Conservation (phyloP, 2,329 filamentous ascomycete species). For the Aspergillus novoparasiticus region DNA sequence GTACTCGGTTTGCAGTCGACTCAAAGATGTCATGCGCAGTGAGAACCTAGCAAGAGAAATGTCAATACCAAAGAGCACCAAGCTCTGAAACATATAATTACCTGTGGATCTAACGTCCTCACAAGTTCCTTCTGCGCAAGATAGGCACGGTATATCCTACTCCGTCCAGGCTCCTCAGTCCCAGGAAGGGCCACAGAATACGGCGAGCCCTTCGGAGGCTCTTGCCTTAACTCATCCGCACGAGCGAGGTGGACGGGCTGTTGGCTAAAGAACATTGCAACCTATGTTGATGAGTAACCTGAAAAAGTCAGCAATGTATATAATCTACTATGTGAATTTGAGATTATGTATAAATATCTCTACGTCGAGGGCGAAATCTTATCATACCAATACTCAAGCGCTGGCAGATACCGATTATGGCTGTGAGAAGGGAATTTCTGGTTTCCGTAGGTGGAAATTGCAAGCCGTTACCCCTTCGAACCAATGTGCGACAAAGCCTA, state of each 20-base stretch:
- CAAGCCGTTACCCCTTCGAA: background rate
- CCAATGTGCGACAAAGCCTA: background rate
- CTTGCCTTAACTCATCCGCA: conserved; percentile 56
- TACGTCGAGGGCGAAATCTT: background rate
- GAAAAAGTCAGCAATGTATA: background rate
- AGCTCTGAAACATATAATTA: conserved; percentile 34
- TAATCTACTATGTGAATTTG: background rate
- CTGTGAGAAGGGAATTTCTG: background rate
- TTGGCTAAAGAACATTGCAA: conserved; percentile 41
- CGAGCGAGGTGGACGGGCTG: conserved; percentile 37
- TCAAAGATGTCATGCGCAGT: conserved; percentile 85
- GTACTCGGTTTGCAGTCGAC: conserved; percentile 60
- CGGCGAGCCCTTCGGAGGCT: conserved; percentile 73
- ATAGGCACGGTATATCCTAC: conserved; percentile 81
- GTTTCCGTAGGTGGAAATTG: background rate
- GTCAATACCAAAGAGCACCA: background rate
- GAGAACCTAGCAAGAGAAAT: conserved; percentile 43
- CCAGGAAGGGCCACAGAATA: conserved; percentile 79
- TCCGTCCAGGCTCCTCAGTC: conserved; percentile 71
- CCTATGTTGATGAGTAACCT: background rate
- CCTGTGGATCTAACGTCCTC: conserved; percentile 69
- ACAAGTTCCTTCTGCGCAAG: conserved; percentile 72
- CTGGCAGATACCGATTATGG: background rate
- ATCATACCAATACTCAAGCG: background rate
- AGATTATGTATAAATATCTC: background rate